These are phyloP conservation scores for Cercospora brassicicola DNA, from an alignment of 2,329 filamentous ascomycete species.

Conservation along the genomic window DNA sequence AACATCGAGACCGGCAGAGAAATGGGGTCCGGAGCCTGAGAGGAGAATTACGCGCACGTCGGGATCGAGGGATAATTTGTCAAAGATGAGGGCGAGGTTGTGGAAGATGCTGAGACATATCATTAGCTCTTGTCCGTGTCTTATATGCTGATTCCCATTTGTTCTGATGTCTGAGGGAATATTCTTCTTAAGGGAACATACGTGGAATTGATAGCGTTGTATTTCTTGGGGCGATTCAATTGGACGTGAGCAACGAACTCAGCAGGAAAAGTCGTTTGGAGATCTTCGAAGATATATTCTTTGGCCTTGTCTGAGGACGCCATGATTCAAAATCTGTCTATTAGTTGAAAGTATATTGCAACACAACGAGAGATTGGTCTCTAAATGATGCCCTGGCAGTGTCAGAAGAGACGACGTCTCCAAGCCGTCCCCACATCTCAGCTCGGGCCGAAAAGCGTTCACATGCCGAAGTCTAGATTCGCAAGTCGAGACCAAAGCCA, in stretches of 20 bases:
- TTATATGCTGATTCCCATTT: too few relatives aligned
- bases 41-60: slow-evolving; percentile 75
- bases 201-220: slow-evolving; percentile 73
- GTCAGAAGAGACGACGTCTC: slow-evolving; percentile 4
- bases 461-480: neutral
- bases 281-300: slow-evolving; percentile 38
- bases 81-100: slow-evolving; percentile 72
- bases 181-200: neutral
- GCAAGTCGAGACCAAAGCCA: neutral
- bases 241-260: slow-evolving; percentile 81
- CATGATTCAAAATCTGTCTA: neutral
- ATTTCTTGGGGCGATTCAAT: slow-evolving; percentile 80
- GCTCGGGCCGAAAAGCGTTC: neutral
- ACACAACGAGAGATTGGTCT: neutral
- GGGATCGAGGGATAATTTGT: slow-evolving; percentile 67
- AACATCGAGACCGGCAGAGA: slow-evolving; percentile 76
- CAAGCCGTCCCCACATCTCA: neutral
- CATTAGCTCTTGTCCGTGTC: neutral
- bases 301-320: neutral
- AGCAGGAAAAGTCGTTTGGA: slow-evolving; percentile 56
- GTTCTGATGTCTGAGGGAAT: too few relatives aligned
- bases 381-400: neutral
- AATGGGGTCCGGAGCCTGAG: slow-evolving; percentile 78
- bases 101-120: slow-evolving; percentile 67
- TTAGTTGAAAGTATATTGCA: neutral